These are phyloP conservation scores for Ormosia semicastrata DNA, from an alignment of 306 rosid species.

Conservation along the genomic window DNA sequence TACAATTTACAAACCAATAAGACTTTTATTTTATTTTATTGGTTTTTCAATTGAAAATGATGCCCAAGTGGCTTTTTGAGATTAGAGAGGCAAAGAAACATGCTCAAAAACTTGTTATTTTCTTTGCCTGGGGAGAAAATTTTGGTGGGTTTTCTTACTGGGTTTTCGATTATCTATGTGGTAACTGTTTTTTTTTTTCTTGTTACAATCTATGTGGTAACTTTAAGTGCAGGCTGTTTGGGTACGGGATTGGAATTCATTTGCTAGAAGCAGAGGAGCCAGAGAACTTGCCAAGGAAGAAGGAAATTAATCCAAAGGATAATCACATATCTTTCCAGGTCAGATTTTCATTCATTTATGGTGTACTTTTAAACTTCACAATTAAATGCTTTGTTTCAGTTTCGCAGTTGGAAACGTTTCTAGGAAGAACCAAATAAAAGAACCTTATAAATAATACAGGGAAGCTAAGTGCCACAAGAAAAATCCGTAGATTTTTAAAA, in stretches of 20 bases:
- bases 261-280: constrained; percentile 69
- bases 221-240: constrained; percentile 59
- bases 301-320: constrained; percentile 86
- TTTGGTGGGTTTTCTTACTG: neutral
- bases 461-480: neutral
- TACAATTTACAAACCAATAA: neutral
- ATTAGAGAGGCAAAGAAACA: neutral
- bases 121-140: neutral
- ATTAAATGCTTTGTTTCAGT: neutral
- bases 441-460: neutral
- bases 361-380: neutral
- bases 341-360: neutral
- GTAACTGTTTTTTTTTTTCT: neutral
- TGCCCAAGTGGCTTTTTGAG: too few species aligned
- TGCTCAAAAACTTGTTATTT: neutral
- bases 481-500: neutral
- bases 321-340: constrained; percentile 97
- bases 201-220: neutral
- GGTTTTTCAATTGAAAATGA: neutral
- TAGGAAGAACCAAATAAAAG: neutral
- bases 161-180: neutral
- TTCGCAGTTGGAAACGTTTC: neutral
- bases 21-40: neutral
- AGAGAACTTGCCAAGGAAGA: constrained; percentile 58
- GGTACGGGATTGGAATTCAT: constrained; percentile 86